Percentiles rank a stretch among this genome's conserved stretches.
phyloP scores from a whole-genome alignment of 805 yeast species.

The Barnettozyma californica region DNA sequence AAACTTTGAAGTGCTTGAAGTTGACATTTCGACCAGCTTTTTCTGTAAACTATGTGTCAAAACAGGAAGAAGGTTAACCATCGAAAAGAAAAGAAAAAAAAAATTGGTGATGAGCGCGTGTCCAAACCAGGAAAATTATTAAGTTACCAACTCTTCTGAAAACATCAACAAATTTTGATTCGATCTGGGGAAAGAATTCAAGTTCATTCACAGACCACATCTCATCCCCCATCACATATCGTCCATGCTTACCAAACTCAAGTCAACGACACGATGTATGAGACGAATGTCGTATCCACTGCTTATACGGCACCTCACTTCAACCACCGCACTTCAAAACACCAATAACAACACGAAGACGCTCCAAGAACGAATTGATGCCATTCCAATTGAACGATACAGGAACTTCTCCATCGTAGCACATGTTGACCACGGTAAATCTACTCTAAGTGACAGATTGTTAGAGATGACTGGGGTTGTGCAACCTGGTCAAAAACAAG shows the following conservation, averaged over 20 bases:
- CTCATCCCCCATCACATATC: not conserved
- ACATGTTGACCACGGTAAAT: conserved; percentile 87
- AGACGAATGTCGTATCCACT: not conserved
- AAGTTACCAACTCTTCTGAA: not conserved
- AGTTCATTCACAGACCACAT: not conserved
- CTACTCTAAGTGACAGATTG: conserved; percentile 84
- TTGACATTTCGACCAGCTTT: not conserved
- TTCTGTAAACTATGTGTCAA: not conserved
- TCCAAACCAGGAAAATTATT: not conserved
- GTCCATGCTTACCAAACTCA: not conserved
- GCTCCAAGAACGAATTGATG: conserved; percentile 55
- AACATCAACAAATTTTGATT: not conserved
- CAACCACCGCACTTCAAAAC: not conserved
- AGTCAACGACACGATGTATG: not conserved
- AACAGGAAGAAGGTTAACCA: not conserved
- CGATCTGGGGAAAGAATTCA: not conserved
- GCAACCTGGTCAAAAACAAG: conserved; percentile 76
- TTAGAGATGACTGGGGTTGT: conserved; percentile 88
- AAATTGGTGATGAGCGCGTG: not conserved
- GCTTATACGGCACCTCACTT: not conserved
- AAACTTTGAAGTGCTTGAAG: conserved; percentile 1
- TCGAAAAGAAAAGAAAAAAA: too few relatives aligned
- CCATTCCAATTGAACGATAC: conserved; percentile 77
- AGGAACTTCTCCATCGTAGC: conserved; percentile 94
- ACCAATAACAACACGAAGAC: conserved; percentile 7